These are phyloP conservation scores for Metschnikowia santaceciliae DNA, from an alignment of 805 yeast genomes.

Conservation along the genomic window DNA sequence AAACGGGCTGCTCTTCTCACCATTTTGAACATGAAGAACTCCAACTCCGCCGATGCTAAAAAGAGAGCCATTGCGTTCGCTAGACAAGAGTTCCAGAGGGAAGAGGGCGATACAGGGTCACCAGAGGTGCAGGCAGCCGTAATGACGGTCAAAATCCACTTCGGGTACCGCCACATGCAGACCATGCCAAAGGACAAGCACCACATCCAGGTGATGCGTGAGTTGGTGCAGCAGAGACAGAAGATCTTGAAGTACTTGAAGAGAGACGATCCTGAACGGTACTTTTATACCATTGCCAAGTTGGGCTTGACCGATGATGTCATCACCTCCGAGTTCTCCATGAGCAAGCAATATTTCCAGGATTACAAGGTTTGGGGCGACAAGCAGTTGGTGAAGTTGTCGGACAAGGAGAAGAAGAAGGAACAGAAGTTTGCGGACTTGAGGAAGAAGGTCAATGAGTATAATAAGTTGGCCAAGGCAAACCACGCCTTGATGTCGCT, in stretches of 20 bases:
- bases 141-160: conserved; percentile 74
- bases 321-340: conserved; percentile 73
- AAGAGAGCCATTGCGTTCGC: conserved; percentile 63
- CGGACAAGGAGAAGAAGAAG: conserved; percentile 33
- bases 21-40: conserved; percentile 69
- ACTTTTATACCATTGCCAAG: conserved; percentile 81
- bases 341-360: conserved; percentile 75
- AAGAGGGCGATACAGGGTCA: conserved; percentile 90
- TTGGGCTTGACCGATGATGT: conserved; percentile 82
- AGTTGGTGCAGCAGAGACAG: conserved; percentile 87
- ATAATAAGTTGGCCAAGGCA: conserved; percentile 36
- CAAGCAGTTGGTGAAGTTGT: conserved; percentile 52
- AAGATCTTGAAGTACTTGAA: conserved; percentile 77
- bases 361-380: conserved; percentile 78
- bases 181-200: conserved; percentile 68
- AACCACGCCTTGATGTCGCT: conserved; percentile 24
- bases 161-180: conserved; percentile 65
- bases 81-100: conserved; percentile 71
- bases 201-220: conserved; percentile 68
- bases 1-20: conserved; percentile 69
- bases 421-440: conserved; percentile 26
- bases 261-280: conserved; percentile 71
- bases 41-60: conserved; percentile 54
- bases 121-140: conserved; percentile 96
- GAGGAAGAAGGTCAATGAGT: conserved; percentile 38